Evolutionary conservation across 1,139 yeast genomes (phyloP).

Genomic region (Spathaspora sp.): DNA sequence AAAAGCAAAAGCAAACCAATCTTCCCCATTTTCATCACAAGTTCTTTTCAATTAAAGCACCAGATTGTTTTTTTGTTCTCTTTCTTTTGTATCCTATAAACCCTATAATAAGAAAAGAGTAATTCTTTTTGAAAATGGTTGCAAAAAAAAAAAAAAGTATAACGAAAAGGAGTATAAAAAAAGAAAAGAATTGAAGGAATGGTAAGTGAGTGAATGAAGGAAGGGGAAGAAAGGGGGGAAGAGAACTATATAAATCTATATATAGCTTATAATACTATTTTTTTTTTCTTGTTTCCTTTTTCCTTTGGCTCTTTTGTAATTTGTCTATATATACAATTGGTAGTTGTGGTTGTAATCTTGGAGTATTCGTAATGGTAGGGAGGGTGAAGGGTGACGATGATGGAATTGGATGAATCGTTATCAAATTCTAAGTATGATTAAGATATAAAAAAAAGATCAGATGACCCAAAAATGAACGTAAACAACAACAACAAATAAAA

Average conservation of each 20-base stretch:
- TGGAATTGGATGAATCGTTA: conserved; percentile 1
- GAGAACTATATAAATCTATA: conserved; percentile 5
- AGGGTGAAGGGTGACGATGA: neutral
- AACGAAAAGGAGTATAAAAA: neutral
- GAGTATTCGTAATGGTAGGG: neutral
- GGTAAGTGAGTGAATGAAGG: no score
- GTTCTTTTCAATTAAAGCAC: neutral
- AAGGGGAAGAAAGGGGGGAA: neutral
- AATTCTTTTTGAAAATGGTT: neutral
- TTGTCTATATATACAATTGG: conserved; percentile 3
- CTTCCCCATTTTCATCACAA: neutral
- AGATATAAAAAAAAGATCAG: neutral
- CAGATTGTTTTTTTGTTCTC: conserved; percentile 1
- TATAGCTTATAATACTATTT: conserved; percentile 3
- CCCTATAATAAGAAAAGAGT: conserved; percentile 1
- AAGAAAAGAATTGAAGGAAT: conserved; percentile 1
- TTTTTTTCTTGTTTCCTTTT: neutral
- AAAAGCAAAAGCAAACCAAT: neutral
- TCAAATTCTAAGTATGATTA: conserved; percentile 1
- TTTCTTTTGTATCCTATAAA: conserved; percentile 1
- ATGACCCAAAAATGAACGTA: conserved; percentile 2
- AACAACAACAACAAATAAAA: neutral
- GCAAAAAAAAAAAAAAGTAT: neutral
- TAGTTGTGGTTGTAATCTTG: conserved; percentile 1
- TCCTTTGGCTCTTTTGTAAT: neutral